These are phyloP conservation scores for Monilinia polystroma DNA, from an alignment of 2,329 filamentous ascomycete species.

Conservation along the genomic window DNA sequence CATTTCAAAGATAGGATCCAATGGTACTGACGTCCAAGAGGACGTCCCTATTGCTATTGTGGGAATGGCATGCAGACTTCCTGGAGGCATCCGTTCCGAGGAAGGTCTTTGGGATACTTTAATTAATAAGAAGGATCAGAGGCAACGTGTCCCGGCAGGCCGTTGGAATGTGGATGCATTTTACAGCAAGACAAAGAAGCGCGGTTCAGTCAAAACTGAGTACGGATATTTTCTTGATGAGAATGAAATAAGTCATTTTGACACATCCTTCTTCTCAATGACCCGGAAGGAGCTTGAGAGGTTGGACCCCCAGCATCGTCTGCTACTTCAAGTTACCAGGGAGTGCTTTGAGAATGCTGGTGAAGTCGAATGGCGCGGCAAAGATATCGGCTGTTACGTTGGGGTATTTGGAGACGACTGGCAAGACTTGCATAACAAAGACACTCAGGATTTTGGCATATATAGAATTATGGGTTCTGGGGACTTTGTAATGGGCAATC, in stretches of 20 bases:
- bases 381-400: slow-evolving; percentile 29
- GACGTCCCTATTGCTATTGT: slow-evolving; percentile 18
- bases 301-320: slow-evolving; percentile 34
- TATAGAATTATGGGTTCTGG: slow-evolving; percentile 42
- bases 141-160: slow-evolving; percentile 8
- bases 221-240: slow-evolving; percentile 4
- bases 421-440: not conserved
- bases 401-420: slow-evolving; percentile 5
- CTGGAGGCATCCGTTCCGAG: slow-evolving; percentile 29
- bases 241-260: slow-evolving; percentile 24
- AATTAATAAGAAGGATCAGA: slow-evolving; percentile 17
- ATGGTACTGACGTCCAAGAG: not conserved
- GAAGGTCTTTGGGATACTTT: slow-evolving; percentile 22
- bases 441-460: slow-evolving; percentile 27
- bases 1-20: not conserved
- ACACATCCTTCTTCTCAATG: slow-evolving; percentile 42
- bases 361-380: slow-evolving; percentile 40
- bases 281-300: slow-evolving; percentile 33
- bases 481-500: slow-evolving; percentile 43
- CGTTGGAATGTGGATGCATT: slow-evolving; percentile 28
- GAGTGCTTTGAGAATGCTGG: slow-evolving; percentile 37
- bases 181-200: slow-evolving; percentile 14
- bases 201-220: not conserved
- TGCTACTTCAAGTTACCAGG: slow-evolving; percentile 36
- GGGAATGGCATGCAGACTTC: slow-evolving; percentile 38